Conservation (phyloP, 1,284 basidiomycete genomes). For the Volvariella surrecta region DNA sequence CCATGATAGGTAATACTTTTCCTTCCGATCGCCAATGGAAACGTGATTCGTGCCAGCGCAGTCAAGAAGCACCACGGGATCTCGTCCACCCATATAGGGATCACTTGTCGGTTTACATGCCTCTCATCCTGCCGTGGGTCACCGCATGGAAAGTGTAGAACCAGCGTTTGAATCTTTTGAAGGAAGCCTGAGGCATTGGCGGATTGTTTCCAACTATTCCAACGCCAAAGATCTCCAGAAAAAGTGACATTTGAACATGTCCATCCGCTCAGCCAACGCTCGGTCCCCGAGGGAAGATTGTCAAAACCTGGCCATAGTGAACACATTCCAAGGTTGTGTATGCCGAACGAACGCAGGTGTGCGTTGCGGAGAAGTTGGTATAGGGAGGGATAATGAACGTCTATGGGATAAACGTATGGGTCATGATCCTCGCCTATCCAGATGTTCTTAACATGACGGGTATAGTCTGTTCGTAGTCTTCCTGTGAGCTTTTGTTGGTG, state of each 20-base stretch:
- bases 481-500: slow-evolving; percentile 15
- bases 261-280: no score
- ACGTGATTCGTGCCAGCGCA: no score
- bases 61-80: no score
- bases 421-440: slow-evolving; percentile 23
- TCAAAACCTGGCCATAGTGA: no score
- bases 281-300: no score
- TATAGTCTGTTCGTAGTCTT: slow-evolving; percentile 23
- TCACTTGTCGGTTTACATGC: neutral
- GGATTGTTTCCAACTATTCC: slow-evolving; percentile 25
- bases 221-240: slow-evolving; percentile 21
- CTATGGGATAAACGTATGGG: slow-evolving; percentile 11
- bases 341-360: no score
- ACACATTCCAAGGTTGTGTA: no score
- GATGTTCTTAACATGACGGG: slow-evolving; percentile 19
- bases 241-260: slow-evolving; percentile 16
- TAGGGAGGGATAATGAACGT: no score
- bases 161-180: slow-evolving; percentile 24
- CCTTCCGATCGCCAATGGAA: no score
- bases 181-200: slow-evolving; percentile 23
- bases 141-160: slow-evolving; percentile 20
- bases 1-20: no score
- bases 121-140: slow-evolving; percentile 1
- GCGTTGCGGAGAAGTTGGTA: no score
- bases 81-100: no score